Percentiles rank a stretch among this genome's conserved stretches.
Conservation (phyloP, 2,329 filamentous ascomycete genomes). For the Drechslera avenae region DNA sequence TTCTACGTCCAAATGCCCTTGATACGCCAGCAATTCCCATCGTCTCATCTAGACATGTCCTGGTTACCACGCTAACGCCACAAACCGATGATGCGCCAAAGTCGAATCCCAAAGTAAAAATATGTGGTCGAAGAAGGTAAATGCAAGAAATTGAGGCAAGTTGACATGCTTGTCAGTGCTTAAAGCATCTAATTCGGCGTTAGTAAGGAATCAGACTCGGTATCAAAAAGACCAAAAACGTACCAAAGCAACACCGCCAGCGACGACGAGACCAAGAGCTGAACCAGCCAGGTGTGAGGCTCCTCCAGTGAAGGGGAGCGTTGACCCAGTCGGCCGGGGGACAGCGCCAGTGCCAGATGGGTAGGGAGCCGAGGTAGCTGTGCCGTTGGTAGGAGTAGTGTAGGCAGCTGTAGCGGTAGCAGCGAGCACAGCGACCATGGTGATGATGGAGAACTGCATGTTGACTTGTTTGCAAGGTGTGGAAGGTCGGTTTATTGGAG, state of each 20-base stretch:
- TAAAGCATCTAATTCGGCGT: slow-evolving; percentile 16
- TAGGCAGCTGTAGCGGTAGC: slow-evolving; percentile 35
- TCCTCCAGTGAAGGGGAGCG: slow-evolving; percentile 36
- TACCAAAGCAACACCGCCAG: slow-evolving; percentile 42
- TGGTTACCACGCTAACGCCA: slow-evolving; percentile 4
- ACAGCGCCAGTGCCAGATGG: slow-evolving; percentile 33
- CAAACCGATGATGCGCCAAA: slow-evolving; percentile 10
- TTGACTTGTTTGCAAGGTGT: slow-evolving; percentile 16
- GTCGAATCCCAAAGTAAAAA: slow-evolving; percentile 2
- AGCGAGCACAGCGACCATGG: slow-evolving; percentile 32
- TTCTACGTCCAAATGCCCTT: neutral
- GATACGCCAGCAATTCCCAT: slow-evolving; percentile 10
- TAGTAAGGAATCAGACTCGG: slow-evolving; percentile 3
- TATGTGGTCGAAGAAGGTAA: neutral
- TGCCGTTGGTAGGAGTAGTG: slow-evolving; percentile 31
- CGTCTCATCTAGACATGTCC: neutral
- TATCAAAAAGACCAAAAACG: neutral
- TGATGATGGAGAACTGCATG: slow-evolving; percentile 42
- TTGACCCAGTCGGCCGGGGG: slow-evolving; percentile 17
- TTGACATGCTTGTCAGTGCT: neutral
- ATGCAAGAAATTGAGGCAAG: too few species aligned
- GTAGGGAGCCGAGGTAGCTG: slow-evolving; percentile 25
- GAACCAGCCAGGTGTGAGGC: slow-evolving; percentile 33
- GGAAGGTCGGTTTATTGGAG: neutral
- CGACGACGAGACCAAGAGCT: slow-evolving; percentile 35